A percentile compares a stretch with the other conserved stretches of the same genome.
phyloP scores from a whole-genome alignment of 2,329 filamentous ascomycete species.

The Alternaria gaisen region DNA sequence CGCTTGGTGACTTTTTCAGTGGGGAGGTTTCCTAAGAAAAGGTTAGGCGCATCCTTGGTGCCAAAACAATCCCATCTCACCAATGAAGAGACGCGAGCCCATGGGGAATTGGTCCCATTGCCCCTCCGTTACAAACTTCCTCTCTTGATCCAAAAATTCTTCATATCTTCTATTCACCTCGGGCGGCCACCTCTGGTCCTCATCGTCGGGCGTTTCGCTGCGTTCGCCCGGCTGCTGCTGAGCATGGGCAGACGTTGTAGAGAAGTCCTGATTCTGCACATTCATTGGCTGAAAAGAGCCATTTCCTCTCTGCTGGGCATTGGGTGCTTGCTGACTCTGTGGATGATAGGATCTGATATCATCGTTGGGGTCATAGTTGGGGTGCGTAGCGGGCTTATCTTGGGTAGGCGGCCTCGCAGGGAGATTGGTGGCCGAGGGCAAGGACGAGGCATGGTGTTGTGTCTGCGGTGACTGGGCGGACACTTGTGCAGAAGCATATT shows the following conservation, averaged over 20 bases:
- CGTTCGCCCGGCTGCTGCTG: conserved; percentile 34
- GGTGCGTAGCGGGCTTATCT: conserved; percentile 58
- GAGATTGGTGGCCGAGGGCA: conserved; percentile 53
- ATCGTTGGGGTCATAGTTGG: conserved; percentile 58
- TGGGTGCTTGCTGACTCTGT: conserved; percentile 53
- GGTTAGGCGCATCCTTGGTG: conserved; percentile 23
- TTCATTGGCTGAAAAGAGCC: conserved; percentile 40
- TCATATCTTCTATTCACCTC: conserved; percentile 75
- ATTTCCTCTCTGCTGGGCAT: conserved; percentile 40
- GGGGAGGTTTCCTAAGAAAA: conserved; percentile 78
- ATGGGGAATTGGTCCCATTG: conserved; percentile 83
- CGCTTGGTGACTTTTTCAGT: conserved; percentile 93
- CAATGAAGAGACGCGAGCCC: conserved; percentile 81
- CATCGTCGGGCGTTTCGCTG: conserved; percentile 51
- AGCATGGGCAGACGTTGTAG: conserved; percentile 34
- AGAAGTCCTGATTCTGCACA: conserved; percentile 24
- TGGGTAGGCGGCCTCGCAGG: conserved; percentile 60
- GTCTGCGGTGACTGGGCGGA: conserved; percentile 40
- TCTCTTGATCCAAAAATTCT: conserved; percentile 75
- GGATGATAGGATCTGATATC: conserved; percentile 62
- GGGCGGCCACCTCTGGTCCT: conserved; percentile 61
- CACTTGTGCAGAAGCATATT: conserved; percentile 48
- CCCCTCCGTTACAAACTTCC: conserved; percentile 77
- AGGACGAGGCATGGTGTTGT: conserved; percentile 47
- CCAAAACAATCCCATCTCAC: conserved; percentile 57